phyloP scores from a whole-genome alignment of 495 filamentous ascomycete species.

The Lentithecium fluviatile region DNA sequence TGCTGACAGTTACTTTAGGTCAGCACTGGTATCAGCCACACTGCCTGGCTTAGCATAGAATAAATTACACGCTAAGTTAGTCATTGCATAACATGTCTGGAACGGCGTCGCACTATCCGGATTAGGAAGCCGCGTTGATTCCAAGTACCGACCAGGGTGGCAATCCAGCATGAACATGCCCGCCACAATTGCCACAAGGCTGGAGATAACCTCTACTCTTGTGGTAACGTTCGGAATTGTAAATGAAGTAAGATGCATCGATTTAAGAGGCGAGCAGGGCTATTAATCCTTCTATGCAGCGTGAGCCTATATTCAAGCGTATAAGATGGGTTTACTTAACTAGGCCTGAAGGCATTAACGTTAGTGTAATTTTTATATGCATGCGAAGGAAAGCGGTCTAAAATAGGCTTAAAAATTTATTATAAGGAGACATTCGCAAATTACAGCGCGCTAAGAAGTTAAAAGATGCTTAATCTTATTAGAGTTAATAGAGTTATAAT shows the following conservation, averaged over 20 bases:
- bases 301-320: slow-evolving; percentile 2
- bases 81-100: slow-evolving; percentile 1
- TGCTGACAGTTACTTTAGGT: too few relatives aligned
- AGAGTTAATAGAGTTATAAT: too few relatives aligned
- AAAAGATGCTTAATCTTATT: slow-evolving; percentile 15
- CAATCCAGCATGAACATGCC: slow-evolving; percentile 21
- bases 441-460: slow-evolving; percentile 10
- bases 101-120: not conserved
- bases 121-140: slow-evolving; percentile 19
- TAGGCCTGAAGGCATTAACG: slow-evolving; percentile 9
- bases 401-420: slow-evolving; percentile 9
- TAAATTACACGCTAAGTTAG: too few relatives aligned
- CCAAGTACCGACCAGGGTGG: slow-evolving; percentile 23
- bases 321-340: slow-evolving; percentile 4
- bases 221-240: too few relatives aligned
- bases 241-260: too few relatives aligned
- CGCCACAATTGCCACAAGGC: slow-evolving; percentile 16
- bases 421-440: slow-evolving; percentile 9
- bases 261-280: not conserved
- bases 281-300: not conserved
- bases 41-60: too few relatives aligned
- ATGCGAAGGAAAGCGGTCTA: not conserved
- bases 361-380: slow-evolving; percentile 13
- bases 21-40: too few relatives aligned
- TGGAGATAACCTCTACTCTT: too few relatives aligned